Conservation (phyloP, 176 grass and related monocot genomes). For the Carex cristatella region DNA sequence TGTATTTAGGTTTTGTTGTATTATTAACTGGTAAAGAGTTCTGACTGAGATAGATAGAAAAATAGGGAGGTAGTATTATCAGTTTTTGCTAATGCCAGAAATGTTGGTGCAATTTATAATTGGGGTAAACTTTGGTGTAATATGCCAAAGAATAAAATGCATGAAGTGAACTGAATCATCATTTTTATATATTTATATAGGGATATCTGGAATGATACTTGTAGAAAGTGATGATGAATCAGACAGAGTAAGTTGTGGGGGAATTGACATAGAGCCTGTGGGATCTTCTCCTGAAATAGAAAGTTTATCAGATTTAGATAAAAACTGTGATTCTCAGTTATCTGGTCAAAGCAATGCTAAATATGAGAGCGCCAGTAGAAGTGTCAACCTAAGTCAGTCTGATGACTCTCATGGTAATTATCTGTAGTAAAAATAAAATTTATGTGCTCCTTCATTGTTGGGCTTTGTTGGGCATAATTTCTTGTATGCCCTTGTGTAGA, state of each 20-base stretch:
- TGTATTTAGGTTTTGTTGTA: neutral
- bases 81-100: neutral
- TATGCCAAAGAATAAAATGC: too few species aligned
- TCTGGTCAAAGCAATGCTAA: neutral
- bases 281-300: constrained; percentile 1
- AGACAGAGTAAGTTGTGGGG: neutral
- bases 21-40: neutral
- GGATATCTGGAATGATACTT: neutral
- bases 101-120: neutral
- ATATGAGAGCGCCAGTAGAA: neutral
- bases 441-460: neutral
- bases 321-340: neutral
- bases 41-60: neutral
- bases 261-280: neutral
- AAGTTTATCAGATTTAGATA: neutral
- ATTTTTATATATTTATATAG: neutral
- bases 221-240: constrained; percentile 17
- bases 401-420: neutral
- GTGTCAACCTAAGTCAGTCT: neutral
- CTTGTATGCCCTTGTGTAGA: neutral
- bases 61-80: neutral
- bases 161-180: neutral
- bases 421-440: neutral
- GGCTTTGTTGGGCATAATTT: neutral
- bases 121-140: neutral